A percentile compares a stretch with the other conserved stretches of the same genome.
Evolutionary conservation across 192 early-diverging fungal genomes (phyloP).

Genomic region (Dimargaris xerosporica): DNA sequence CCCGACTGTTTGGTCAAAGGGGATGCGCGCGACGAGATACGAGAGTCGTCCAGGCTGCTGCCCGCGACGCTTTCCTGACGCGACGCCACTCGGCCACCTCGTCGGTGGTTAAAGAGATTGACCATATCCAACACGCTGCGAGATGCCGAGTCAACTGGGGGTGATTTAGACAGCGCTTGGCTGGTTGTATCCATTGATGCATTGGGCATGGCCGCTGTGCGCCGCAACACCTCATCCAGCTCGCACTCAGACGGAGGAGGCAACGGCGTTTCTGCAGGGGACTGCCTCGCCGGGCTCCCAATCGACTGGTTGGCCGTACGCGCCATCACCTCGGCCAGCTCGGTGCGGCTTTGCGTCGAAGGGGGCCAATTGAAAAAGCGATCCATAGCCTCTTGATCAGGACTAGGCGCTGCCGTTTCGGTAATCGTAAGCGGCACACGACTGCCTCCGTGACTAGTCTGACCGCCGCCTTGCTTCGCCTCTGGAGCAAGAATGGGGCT

Average conservation of each 20-base stretch:
- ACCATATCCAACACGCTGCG: too few species aligned
- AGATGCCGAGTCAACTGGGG: too few species aligned
- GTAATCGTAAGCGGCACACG: not conserved
- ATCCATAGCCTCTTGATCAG: not conserved
- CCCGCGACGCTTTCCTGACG: too few species aligned
- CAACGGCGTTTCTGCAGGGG: too few species aligned
- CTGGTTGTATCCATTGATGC: too few species aligned
- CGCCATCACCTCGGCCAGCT: not conserved
- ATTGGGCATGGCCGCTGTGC: not conserved
- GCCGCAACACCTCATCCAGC: not conserved
- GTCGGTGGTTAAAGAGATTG: too few species aligned
- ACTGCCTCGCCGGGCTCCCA: not conserved
- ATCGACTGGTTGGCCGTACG: not conserved
- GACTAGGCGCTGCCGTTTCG: not conserved
- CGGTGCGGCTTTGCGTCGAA: not conserved
- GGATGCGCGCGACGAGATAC: too few species aligned
- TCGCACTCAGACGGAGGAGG: not conserved
- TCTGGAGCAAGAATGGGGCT: not conserved
- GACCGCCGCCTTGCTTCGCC: not conserved
- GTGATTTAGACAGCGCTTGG: too few species aligned
- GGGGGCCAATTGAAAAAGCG: not conserved
- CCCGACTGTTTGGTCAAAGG: too few species aligned
- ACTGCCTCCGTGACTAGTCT: too few species aligned
- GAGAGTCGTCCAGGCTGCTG: too few species aligned
- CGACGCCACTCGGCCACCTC: too few species aligned